Conservation (phyloP, 257 asterid genomes). For the Forsythia viridissima region DNA sequence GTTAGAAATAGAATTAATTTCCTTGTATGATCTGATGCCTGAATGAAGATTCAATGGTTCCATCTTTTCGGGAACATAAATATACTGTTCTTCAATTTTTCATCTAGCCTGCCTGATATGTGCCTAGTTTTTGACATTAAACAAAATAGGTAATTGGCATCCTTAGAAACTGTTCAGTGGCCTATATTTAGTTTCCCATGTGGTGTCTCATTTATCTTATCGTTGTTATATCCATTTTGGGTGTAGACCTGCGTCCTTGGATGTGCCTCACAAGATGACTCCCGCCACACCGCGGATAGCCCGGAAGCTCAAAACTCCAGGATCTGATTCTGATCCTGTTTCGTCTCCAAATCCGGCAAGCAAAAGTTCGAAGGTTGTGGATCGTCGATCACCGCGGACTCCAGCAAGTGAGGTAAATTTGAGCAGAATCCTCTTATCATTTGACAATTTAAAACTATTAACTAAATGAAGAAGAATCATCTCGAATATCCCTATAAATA, state of each 20-base stretch:
- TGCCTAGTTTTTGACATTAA: neutral
- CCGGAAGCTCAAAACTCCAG: constrained; percentile 51
- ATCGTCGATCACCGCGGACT: constrained; percentile 64
- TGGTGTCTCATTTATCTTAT: neutral
- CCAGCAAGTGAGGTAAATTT: constrained; percentile 64
- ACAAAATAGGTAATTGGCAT: neutral
- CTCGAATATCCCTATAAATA: neutral
- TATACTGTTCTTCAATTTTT: neutral
- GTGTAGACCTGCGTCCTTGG: constrained; percentile 54
- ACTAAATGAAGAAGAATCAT: neutral
- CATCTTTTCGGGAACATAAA: neutral
- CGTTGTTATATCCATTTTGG: constrained; percentile 5
- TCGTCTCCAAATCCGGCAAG: constrained; percentile 54
- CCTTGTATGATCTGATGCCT: neutral
- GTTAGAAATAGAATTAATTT: neutral
- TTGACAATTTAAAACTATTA: neutral
- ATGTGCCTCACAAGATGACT: constrained; percentile 59
- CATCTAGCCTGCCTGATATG: neutral
- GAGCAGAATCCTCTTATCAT: neutral
- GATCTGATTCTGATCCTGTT: constrained; percentile 45
- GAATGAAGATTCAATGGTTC: neutral
- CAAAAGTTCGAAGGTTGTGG: constrained; percentile 64
- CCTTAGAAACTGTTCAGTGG: neutral
- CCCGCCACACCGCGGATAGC: constrained; percentile 48
- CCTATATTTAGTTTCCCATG: neutral